A percentile compares a stretch with the other conserved stretches of the same genome.
These are phyloP conservation scores for Phyllosticta citribraziliensis DNA, from an alignment of 2,329 filamentous ascomycete genomes.

Conservation along the genomic window DNA sequence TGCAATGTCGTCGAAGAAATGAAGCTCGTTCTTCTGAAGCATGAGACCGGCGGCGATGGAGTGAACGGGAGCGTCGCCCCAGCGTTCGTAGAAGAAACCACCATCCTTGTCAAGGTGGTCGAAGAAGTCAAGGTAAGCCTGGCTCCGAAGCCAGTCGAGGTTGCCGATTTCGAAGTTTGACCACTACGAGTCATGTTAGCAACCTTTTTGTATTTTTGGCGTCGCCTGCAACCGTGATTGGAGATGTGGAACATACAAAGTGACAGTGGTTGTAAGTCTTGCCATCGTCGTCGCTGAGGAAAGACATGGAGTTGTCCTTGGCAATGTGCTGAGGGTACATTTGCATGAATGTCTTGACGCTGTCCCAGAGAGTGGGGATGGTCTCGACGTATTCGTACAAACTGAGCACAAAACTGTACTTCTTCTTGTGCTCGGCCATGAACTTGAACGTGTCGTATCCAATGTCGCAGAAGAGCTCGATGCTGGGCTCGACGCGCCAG, in stretches of 20 bases:
- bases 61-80: constrained; percentile 95
- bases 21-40: constrained; percentile 84
- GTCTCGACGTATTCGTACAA: constrained; percentile 95
- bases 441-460: constrained; percentile 92
- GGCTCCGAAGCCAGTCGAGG: constrained; percentile 83
- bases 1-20: constrained; percentile 98
- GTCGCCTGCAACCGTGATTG: not conserved
- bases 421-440: constrained; percentile 94
- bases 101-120: constrained; percentile 78
- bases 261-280: constrained; percentile 95
- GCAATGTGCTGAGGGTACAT: constrained; percentile 81
- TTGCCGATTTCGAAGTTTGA: constrained; percentile 98
- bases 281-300: constrained; percentile 84
- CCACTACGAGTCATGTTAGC: constrained; percentile 52
- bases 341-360: constrained; percentile 86
- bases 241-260: constrained; percentile 55
- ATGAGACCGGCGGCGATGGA: constrained; percentile 88
- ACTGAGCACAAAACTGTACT: constrained; percentile 94
- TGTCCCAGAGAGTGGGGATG: constrained; percentile 92
- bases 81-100: constrained; percentile 98
- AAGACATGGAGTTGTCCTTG: constrained; percentile 76
- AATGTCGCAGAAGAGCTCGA: constrained; percentile 94
- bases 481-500: constrained; percentile 96
- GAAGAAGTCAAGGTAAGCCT: constrained; percentile 87
- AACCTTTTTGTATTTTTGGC: not conserved